Evolutionary conservation across 768 basidiomycete genomes (phyloP).

Genomic region (Termitomyces eurrhizus): DNA sequence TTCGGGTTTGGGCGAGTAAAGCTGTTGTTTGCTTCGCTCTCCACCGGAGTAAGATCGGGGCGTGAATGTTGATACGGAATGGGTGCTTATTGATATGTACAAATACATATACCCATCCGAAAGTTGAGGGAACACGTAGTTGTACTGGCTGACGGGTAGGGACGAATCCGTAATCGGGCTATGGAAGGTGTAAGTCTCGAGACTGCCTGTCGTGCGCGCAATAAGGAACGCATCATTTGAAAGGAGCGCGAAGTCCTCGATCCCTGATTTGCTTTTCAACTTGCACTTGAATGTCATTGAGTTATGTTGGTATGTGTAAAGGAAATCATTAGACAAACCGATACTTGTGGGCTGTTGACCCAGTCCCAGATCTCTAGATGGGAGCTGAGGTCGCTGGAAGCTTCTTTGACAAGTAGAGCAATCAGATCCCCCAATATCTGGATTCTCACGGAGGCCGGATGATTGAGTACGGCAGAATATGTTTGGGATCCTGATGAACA

Average conservation of each 20-base stretch:
- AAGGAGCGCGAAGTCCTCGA: conserved; percentile 53
- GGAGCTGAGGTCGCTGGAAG: conserved; percentile 34
- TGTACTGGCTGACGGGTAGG: conserved; percentile 30
- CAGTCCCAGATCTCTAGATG: conserved; percentile 53
- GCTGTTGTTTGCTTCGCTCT: conserved; percentile 25
- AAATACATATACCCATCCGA: conserved; percentile 44
- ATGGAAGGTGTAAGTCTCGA: conserved; percentile 47
- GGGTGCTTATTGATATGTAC: conserved; percentile 53
- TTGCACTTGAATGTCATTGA: conserved; percentile 27
- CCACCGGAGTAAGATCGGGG: conserved; percentile 20
- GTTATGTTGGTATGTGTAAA: background rate
- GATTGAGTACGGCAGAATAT: conserved; percentile 24
- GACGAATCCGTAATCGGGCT: conserved; percentile 28
- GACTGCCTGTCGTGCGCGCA: conserved; percentile 40
- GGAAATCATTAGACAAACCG: conserved; percentile 28
- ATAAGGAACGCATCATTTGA: conserved; percentile 42
- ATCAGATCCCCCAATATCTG: conserved; percentile 44
- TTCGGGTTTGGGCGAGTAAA: conserved; percentile 43
- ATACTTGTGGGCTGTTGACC: conserved; percentile 34
- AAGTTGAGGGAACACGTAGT: conserved; percentile 40
- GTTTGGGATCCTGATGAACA: conserved; percentile 32
- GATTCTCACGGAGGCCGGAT: conserved; percentile 38
- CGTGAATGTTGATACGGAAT: conserved; percentile 41
- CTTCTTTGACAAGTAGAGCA: conserved; percentile 47
- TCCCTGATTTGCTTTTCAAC: conserved; percentile 36